A percentile compares a stretch with the other conserved stretches of the same genome.
phyloP scores from a whole-genome alignment of 1,284 basidiomycete genomes.

The Rugosomyces carneus region DNA sequence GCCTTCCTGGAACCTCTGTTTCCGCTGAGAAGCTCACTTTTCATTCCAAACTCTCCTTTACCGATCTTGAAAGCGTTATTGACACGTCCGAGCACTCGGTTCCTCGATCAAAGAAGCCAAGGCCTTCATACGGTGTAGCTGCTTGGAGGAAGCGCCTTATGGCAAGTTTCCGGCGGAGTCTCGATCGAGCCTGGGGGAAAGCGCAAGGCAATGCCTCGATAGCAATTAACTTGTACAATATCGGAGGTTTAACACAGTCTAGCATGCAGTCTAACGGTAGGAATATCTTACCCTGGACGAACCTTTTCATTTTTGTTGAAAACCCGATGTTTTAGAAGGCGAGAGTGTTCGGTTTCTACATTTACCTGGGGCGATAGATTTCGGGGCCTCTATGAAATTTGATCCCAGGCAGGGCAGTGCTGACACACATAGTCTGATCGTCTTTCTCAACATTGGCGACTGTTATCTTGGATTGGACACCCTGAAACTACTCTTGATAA shows the following conservation, averaged over 20 bases:
- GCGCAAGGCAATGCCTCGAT: conserved; percentile 50
- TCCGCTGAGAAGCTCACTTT: conserved; percentile 45
- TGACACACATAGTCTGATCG: conserved; percentile 49
- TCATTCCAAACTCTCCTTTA: conserved; percentile 49
- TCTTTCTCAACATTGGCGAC: conserved; percentile 39
- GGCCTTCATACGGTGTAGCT: conserved; percentile 41
- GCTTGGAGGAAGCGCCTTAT: conserved; percentile 57
- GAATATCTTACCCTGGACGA: background rate
- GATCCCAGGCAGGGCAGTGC: conserved; percentile 51
- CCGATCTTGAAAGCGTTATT: conserved; percentile 35
- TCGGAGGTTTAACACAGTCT: conserved; percentile 37
- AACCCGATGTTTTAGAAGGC: conserved; percentile 13
- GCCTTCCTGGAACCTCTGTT: conserved; percentile 45
- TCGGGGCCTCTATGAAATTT: conserved; percentile 47
- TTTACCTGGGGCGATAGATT: conserved; percentile 39
- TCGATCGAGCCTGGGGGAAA: conserved; percentile 62
- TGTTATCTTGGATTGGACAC: conserved; percentile 45
- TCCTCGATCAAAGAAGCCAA: conserved; percentile 22
- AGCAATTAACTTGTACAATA: conserved; percentile 41
- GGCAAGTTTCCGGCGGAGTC: conserved; percentile 53
- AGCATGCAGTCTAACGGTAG: conserved; percentile 25
- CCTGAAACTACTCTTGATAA: conserved; percentile 32
- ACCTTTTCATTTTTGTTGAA: background rate
- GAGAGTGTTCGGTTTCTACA: conserved; percentile 32
- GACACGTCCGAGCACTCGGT: conserved; percentile 19